Evolutionary conservation across 2,329 filamentous ascomycete genomes (phyloP).

Genomic region (Alternaria longipes): DNA sequence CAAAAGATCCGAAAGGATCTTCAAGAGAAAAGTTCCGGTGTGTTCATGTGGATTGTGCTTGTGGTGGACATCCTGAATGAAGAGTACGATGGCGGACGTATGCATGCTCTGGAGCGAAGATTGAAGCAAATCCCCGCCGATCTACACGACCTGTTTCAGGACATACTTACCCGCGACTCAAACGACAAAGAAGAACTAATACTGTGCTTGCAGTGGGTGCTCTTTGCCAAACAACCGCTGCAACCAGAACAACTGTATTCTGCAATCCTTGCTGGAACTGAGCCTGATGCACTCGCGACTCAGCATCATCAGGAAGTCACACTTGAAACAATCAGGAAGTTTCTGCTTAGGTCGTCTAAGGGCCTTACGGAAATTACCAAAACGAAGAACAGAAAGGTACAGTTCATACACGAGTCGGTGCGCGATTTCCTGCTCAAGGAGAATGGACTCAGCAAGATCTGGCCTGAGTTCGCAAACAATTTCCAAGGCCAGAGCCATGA

Average conservation of each 20-base stretch:
- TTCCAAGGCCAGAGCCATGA: conserved; percentile 54
- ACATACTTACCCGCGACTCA: conserved; percentile 53
- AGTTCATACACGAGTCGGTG: conserved; percentile 46
- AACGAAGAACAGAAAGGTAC: conserved; percentile 27
- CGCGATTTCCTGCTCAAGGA: conserved; percentile 54
- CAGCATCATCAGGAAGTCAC: conserved; percentile 28
- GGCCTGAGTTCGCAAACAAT: conserved; percentile 45
- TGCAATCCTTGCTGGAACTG: conserved; percentile 22
- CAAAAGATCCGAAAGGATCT: conserved; percentile 44
- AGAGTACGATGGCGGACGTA: conserved; percentile 49
- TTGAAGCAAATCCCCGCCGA: background rate
- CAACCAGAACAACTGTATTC: conserved; percentile 28
- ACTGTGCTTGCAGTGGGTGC: conserved; percentile 31
- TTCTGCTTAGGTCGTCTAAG: conserved; percentile 37
- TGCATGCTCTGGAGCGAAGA: background rate
- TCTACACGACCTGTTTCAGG: background rate
- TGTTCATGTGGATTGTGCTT: conserved; percentile 55
- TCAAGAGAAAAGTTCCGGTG: conserved; percentile 50
- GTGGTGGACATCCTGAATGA: conserved; percentile 56
- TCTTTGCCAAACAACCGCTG: conserved; percentile 25
- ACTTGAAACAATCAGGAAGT: conserved; percentile 19
- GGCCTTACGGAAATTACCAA: conserved; percentile 31
- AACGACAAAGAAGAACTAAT: conserved; percentile 18
- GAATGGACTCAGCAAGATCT: conserved; percentile 42
- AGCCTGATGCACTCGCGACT: conserved; percentile 11